phyloP scores from a whole-genome alignment of 2,329 filamentous ascomycete genomes.

The Trichoderma citrinoviride region DNA sequence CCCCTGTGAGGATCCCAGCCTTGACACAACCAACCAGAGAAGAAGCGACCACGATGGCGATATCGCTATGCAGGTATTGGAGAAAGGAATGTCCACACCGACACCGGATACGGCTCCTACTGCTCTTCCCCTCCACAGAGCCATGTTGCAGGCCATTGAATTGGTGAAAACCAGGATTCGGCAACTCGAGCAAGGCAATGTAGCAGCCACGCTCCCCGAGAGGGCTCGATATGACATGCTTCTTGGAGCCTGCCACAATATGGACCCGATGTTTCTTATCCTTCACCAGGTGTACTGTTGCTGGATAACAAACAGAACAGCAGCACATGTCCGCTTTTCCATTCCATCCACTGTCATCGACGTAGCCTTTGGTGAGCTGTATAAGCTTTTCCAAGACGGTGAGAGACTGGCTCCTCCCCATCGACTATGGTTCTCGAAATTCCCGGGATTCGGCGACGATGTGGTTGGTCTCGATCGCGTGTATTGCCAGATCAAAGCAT shows the following conservation, averaged over 20 bases:
- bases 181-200: conserved; percentile 10
- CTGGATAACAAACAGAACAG: conserved; percentile 43
- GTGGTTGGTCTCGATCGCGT: neutral
- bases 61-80: neutral
- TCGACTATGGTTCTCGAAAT: conserved; percentile 33
- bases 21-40: neutral
- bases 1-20: neutral
- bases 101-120: neutral
- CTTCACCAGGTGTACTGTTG: conserved; percentile 65
- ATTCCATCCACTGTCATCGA: conserved; percentile 24
- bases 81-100: neutral
- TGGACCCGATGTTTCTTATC: conserved; percentile 63
- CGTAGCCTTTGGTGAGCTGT: conserved; percentile 26
- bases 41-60: neutral
- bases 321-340: conserved; percentile 34
- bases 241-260: conserved; percentile 49
- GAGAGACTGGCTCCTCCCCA: conserved; percentile 26
- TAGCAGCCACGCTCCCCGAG: conserved; percentile 31
- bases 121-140: neutral
- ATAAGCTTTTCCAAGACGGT: conserved; percentile 28
- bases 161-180: neutral
- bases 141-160: neutral
- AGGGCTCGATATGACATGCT: conserved; percentile 54
- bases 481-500: conserved; percentile 24
- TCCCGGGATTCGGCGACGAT: conserved; percentile 24